Conservation (phyloP, 2,329 filamentous ascomycete genomes). For the Colletotrichum kahawae region DNA sequence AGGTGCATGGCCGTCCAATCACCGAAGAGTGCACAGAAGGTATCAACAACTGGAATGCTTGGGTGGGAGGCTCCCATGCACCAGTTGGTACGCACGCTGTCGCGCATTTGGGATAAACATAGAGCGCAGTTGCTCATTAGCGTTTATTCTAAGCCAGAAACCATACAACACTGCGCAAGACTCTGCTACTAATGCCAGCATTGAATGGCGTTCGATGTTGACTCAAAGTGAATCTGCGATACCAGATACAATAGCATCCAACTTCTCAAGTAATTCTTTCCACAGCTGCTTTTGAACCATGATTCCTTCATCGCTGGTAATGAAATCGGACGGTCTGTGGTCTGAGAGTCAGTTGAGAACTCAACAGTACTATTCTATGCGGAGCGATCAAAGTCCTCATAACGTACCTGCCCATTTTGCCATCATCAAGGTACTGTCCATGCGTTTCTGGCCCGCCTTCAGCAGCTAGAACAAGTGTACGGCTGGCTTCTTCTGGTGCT, state of each 20-base stretch:
- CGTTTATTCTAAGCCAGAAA: neutral
- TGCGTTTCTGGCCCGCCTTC: conserved; percentile 39
- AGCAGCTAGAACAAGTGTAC: conserved; percentile 41
- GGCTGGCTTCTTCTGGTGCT: conserved; percentile 40
- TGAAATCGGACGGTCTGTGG: conserved; percentile 30
- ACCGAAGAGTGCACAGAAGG: conserved; percentile 7
- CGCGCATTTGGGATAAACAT: neutral
- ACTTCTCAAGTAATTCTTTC: conserved; percentile 43
- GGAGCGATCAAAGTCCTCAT: neutral
- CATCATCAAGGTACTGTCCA: conserved; percentile 43
- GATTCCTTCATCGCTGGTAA: conserved; percentile 39
- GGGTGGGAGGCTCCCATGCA: conserved; percentile 1
- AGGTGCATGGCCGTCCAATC: conserved; percentile 14
- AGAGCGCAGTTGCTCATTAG: neutral
- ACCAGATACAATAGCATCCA: conserved; percentile 47
- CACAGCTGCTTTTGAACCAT: conserved; percentile 40
- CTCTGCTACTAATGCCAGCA: neutral
- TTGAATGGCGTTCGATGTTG: neutral
- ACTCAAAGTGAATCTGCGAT: conserved; percentile 21
- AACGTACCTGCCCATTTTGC: conserved; percentile 24
- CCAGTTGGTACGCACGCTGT: neutral
- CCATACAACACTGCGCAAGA: conserved; percentile 30
- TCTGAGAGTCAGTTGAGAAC: neutral
- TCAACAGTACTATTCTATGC: rapidly evolving
- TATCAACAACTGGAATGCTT: conserved; percentile 24